These are phyloP conservation scores for Uromyces viciae-fabae DNA, from an alignment of 1,284 basidiomycete genomes.

Conservation along the genomic window DNA sequence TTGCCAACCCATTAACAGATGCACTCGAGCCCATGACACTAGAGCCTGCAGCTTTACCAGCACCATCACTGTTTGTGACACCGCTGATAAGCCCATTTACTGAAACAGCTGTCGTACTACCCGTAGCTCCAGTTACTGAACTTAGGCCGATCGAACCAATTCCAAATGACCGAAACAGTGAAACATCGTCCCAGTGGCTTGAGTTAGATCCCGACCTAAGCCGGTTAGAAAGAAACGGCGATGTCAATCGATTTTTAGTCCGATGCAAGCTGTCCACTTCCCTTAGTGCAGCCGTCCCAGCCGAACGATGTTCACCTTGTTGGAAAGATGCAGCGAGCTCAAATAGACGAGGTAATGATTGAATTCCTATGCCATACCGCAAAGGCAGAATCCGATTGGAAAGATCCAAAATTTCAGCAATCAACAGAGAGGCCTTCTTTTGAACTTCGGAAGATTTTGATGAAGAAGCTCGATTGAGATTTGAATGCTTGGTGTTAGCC, in stretches of 20 bases:
- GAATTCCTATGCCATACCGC: slow-evolving; percentile 73
- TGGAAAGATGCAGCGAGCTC: slow-evolving; percentile 71
- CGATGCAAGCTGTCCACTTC: slow-evolving; percentile 88
- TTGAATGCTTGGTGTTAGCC: not conserved
- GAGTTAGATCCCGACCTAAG: slow-evolving; percentile 63
- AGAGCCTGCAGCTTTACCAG: slow-evolving; percentile 11
- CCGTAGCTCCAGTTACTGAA: slow-evolving; percentile 35
- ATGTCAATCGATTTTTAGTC: slow-evolving; percentile 52
- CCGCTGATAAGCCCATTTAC: slow-evolving; percentile 23
- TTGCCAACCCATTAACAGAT: slow-evolving; percentile 22
- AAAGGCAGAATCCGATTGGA: slow-evolving; percentile 84
- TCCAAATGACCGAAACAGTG: slow-evolving; percentile 46
- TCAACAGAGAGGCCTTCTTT: slow-evolving; percentile 82
- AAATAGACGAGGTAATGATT: slow-evolving; percentile 83
- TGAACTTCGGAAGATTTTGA: slow-evolving; percentile 63
- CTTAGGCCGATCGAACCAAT: slow-evolving; percentile 41
- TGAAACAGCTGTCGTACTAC: slow-evolving; percentile 3
- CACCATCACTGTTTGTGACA: slow-evolving; percentile 3
- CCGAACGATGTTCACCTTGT: slow-evolving; percentile 68
- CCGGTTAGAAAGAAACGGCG: slow-evolving; percentile 57
- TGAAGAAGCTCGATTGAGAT: not conserved
- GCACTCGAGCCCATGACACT: slow-evolving; percentile 34
- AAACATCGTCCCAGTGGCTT: slow-evolving; percentile 46
- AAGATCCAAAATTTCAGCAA: slow-evolving; percentile 84
- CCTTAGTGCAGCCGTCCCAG: slow-evolving; percentile 77